A percentile compares a stretch with the other conserved stretches of the same genome.
phyloP scores from a whole-genome alignment of 768 basidiomycete genomes.

The Boletus fagicola region DNA sequence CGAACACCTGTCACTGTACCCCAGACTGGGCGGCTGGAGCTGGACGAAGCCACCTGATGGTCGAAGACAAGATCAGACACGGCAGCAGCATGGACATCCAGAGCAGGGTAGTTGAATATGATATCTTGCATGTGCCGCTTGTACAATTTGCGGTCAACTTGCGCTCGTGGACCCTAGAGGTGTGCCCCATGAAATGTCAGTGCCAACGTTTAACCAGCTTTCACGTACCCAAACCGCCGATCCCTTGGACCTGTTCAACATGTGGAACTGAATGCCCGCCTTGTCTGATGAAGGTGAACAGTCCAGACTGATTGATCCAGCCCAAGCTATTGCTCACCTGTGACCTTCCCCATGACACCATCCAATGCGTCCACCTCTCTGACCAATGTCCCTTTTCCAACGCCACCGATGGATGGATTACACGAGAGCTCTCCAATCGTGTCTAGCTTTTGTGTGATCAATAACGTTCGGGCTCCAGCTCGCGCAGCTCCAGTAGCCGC shows the following conservation, averaged over 20 bases:
- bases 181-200: not conserved
- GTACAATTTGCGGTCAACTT: conserved; percentile 84
- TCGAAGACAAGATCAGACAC: conserved; percentile 79
- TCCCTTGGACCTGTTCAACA: conserved; percentile 82
- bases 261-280: conserved; percentile 86
- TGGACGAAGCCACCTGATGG: conserved; percentile 32
- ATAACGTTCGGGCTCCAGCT: conserved; percentile 74
- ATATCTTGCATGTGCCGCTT: conserved; percentile 76
- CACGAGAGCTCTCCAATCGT: conserved; percentile 86
- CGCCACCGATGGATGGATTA: conserved; percentile 89
- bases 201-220: no score
- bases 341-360: conserved; percentile 79
- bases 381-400: conserved; percentile 91
- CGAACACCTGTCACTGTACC: conserved; percentile 62
- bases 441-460: conserved; percentile 79
- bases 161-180: conserved; percentile 80
- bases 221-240: conserved; percentile 80
- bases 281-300: conserved; percentile 51
- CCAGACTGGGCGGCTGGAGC: conserved; percentile 36
- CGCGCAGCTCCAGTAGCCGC: conserved; percentile 86
- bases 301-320: not conserved
- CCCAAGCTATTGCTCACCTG: conserved; percentile 48
- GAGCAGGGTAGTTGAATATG: conserved; percentile 61
- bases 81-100: conserved; percentile 68
- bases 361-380: conserved; percentile 89